Base-by-base conservation (phyloP, 129 eudicot species). In the Chrysanthemum seticuspe region DNA sequence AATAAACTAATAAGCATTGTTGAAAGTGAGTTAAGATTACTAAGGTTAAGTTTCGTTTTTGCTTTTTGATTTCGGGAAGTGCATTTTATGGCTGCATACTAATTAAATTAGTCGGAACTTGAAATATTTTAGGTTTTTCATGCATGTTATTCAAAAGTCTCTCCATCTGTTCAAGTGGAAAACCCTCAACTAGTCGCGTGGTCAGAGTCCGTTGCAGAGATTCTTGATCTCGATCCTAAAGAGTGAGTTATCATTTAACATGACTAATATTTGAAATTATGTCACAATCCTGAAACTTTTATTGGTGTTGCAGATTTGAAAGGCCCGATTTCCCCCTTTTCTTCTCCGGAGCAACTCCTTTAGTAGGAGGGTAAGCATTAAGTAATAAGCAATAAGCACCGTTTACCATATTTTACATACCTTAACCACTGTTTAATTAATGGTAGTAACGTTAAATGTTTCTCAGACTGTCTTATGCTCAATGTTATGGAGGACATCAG, bases 401-500 rank as follows among this genome's bases (percentile, higher is more conserved):
- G 6, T 40, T 5, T 6, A 6, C 7, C 10, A 7, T 40, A 40
- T 40, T 40, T 6, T 7, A 40, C 45, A 40, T 6, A 40, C 45
- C 2, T 40, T 40, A 6, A 40, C 9, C 1, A 40, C 45, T 40
- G 7, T 29, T 3, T 62, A 5, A 47, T 78, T 48, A 34, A 2
- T 64, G 45, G 13, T 73, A 40, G 36, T 60, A 8, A 54, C 63
- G 1, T 44, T 48, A 13, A 14, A 49, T 53, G 55, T 10, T 54
- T 74, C 57, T 18, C 82, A 94, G 99, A 31, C 62, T 84, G 72
- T 71, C 96, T 31, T 94, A 94, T 78, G 97, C 99, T 80, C 99
- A 94, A 78, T 90, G 97, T 76, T 94, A 94, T 40, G 99, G 99
- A 70, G 99, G 99, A 16, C 99, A 94, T 82, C 99, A 94, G 63